A percentile compares a stretch with the other conserved stretches of the same genome.
phyloP scores from a whole-genome alignment of 805 yeast genomes.

The Wickerhamomyces chaumierensis region DNA sequence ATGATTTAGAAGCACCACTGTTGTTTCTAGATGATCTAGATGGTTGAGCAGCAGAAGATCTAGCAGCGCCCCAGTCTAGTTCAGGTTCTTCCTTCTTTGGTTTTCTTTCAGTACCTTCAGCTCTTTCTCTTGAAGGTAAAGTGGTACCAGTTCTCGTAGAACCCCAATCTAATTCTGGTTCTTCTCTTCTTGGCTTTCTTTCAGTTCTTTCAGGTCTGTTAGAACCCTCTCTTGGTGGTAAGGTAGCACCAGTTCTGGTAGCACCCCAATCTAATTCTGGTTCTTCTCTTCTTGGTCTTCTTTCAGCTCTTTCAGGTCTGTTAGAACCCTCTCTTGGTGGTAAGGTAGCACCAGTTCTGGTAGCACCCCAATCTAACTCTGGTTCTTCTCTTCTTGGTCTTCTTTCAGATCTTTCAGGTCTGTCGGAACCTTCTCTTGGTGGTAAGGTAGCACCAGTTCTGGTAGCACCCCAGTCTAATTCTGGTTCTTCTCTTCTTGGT shows the following conservation, averaged over 20 bases:
- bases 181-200: too few species aligned
- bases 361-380: constrained; percentile 35
- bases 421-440: constrained; percentile 21
- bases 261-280: constrained; percentile 52
- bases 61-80: constrained; percentile 35
- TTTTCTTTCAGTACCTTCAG: constrained; percentile 18
- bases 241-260: constrained; percentile 21
- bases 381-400: constrained; percentile 25
- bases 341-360: constrained; percentile 23
- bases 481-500: constrained; percentile 39
- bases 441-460: constrained; percentile 20
- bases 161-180: too few species aligned
- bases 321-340: constrained; percentile 23
- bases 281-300: constrained; percentile 32
- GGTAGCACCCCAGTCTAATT: constrained; percentile 47
- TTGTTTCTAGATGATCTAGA: constrained; percentile 27
- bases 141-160: too few species aligned
- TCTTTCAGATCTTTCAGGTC: constrained; percentile 11
- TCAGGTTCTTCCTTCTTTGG: constrained; percentile 28
- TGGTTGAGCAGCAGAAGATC: constrained; percentile 18
- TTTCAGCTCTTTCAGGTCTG: constrained; percentile 15
- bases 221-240: constrained; percentile 17
- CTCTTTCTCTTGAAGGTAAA: too few species aligned
- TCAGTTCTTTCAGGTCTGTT: too few species aligned
- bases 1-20: constrained; percentile 7